Evolutionary conservation across 306 rosid genomes (phyloP), one percentile per base, ranked within the genome.

Genomic region (Luffa aegyptiaca): DNA sequence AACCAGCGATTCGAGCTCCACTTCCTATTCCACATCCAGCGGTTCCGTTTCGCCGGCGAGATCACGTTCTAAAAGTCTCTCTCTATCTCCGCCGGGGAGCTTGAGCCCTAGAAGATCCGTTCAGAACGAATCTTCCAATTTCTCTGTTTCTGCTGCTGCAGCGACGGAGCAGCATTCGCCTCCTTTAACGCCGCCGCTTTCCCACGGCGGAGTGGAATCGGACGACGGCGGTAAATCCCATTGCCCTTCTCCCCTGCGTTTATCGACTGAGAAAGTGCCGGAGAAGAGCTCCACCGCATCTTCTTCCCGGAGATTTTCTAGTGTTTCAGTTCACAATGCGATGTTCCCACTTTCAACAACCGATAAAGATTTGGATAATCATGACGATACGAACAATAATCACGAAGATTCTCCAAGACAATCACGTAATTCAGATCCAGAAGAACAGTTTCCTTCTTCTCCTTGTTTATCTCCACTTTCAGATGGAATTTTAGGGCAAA

Each of bases 21-120:
- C 86, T 77, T 84, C 89, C 16, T 55, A 75, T 56, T 88, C 96
- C 0, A 84, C 98, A 16, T 86, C 93, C 57, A 85, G 92, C 14
- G 55, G 85, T 72, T 89, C 92, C 0, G 86, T 85, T 37, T 93
- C 98, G 9, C 98, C 97, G 62, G 77, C 83, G 20, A 83, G 82
- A 16, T 90, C 98, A 0, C 87, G 86, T 45, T 91, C 98, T 0
- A 87, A 89, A 0, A 86, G 86, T 37, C 83, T 81, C 52, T 87
- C 88, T 11, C 84, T 83, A 39, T 85, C 88, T 10, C 85, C 88
- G 4, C 85, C 87, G 35, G 74, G 75, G 55, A 84, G 83, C 74
- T 66, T 64, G 45, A 88, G 91, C 63, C 87, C 89, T 11, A 78
- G 61, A 35, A 74, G 61, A 74, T 49, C 78, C 21, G 41, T 74